phyloP scores from a whole-genome alignment of 805 yeast species.

The Ascoidea rubescens region DNA sequence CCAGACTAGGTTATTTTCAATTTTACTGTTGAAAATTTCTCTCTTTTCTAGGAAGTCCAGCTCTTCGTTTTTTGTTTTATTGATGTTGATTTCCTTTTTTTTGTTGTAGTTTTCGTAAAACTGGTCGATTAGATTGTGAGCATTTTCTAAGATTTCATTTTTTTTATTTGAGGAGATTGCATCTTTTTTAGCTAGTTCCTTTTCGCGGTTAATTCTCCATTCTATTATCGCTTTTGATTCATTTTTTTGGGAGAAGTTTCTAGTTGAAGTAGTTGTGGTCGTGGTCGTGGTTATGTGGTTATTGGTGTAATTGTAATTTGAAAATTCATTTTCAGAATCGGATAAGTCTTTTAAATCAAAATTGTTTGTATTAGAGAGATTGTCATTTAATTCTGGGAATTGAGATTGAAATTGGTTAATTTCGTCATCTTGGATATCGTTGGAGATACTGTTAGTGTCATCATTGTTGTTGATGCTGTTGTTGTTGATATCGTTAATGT shows the following conservation, averaged over 20 bases:
- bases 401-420: neutral
- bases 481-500: constrained; percentile 3
- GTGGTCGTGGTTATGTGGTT: neutral
- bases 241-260: neutral
- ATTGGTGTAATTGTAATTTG: neutral
- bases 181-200: constrained; percentile 9
- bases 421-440: neutral
- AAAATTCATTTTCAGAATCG: neutral
- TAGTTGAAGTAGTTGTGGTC: neutral
- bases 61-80: constrained; percentile 8
- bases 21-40: constrained; percentile 7
- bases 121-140: constrained; percentile 9
- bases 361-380: neutral
- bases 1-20: constrained; percentile 3
- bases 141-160: constrained; percentile 7
- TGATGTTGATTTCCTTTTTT: constrained; percentile 8
- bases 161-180: constrained; percentile 5
- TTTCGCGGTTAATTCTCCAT: constrained; percentile 9
- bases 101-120: constrained; percentile 10
- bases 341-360: neutral
- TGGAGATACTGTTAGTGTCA: neutral
- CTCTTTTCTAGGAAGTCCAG: constrained; percentile 7
- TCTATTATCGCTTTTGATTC: constrained; percentile 6
- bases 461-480: neutral
- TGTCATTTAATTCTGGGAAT: neutral